Percentiles rank a stretch among this genome's conserved stretches.
Evolutionary conservation across 2,329 filamentous ascomycete genomes (phyloP).

Genomic region (Mycogone perniciosa): DNA sequence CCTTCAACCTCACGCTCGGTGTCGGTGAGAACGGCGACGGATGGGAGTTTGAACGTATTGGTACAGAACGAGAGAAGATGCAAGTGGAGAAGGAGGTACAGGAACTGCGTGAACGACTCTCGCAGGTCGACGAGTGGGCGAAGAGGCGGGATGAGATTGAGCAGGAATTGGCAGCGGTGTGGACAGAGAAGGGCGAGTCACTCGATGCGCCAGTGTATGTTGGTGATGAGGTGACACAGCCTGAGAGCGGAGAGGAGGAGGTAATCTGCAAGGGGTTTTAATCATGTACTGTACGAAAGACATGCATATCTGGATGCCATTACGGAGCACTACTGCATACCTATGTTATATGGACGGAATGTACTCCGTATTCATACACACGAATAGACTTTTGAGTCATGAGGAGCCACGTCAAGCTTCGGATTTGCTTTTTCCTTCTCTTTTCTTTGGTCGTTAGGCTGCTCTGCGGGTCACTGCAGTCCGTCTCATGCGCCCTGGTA

Average conservation of each 20-base stretch:
- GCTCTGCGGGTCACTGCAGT: not conserved
- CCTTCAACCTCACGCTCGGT: constrained; percentile 80
- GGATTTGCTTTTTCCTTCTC: not conserved
- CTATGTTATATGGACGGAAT: not conserved
- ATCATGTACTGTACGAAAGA: constrained; percentile 1
- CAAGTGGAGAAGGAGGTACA: constrained; percentile 86
- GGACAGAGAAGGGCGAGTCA: constrained; percentile 47
- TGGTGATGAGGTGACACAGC: constrained; percentile 1
- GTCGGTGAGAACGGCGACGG: constrained; percentile 73
- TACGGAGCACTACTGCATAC: not conserved
- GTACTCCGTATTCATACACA: not conserved
- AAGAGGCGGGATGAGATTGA: constrained; percentile 73
- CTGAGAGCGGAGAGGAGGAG: constrained; percentile 2
- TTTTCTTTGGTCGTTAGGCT: not conserved
- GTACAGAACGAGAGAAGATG: constrained; percentile 87
- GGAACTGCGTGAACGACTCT: constrained; percentile 72
- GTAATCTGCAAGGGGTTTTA: not conserved
- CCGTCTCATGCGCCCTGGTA: no score
- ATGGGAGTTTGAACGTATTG: constrained; percentile 92
- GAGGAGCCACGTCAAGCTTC: not conserved
- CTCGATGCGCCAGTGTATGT: constrained; percentile 43
- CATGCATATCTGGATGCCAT: constrained; percentile 1
- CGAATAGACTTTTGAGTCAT: not conserved
- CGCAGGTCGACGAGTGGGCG: constrained; percentile 81
- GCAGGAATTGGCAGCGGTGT: constrained; percentile 62